Base-by-base conservation (phyloP, 495 filamentous ascomycete species). In the Haplographium delicatum region DNA sequence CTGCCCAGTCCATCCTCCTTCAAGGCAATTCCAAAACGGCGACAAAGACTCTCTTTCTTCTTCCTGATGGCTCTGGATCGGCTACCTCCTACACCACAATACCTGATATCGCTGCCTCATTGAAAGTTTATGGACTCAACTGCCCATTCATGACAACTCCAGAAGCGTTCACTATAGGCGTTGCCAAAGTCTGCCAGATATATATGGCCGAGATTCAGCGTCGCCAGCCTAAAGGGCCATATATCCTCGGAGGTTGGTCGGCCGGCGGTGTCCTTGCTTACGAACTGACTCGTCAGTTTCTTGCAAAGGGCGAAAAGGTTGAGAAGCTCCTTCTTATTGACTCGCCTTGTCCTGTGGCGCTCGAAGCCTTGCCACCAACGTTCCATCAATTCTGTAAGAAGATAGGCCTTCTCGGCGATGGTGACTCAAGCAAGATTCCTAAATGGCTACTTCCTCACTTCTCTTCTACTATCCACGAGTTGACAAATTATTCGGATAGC, bases 211-310 rank as follows among this genome's bases (percentile, higher is more conserved):
- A 85, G 57, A 82, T 89, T 47, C 74, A 75, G 51, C 73, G 74
- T 1, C 76, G 77, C 24, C 83, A 84, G 56, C 78, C 82, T 1
- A 24, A 66, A 1, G 86, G 86, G 5, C 86, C 86, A 0, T 91
- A 89, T 58, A 63, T 74, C 26, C 58, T 91, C 5, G 76, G 76
- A 8, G 86, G 86, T 13, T 96, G 90, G 90, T 89, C 84, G 18
- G 89, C 89, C 7, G 90, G 90, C 43, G 90, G 90, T 34, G 87
- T 93, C 27, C 83, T 91, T 55, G 89, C 89, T 20, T 96, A 88
- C 62, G 89, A 94, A 61, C 84, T 87, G 19, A 81, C 81, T 24
- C 80, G 80, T 46, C 83, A 89, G 53, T 72, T 95, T 7, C 73
- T 83, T 55, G 74, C 80, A 39, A 72, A 75, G 15, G 81, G 81